Conservation (phyloP, 2,329 filamentous ascomycete genomes). For the Alternaria conjuncta region DNA sequence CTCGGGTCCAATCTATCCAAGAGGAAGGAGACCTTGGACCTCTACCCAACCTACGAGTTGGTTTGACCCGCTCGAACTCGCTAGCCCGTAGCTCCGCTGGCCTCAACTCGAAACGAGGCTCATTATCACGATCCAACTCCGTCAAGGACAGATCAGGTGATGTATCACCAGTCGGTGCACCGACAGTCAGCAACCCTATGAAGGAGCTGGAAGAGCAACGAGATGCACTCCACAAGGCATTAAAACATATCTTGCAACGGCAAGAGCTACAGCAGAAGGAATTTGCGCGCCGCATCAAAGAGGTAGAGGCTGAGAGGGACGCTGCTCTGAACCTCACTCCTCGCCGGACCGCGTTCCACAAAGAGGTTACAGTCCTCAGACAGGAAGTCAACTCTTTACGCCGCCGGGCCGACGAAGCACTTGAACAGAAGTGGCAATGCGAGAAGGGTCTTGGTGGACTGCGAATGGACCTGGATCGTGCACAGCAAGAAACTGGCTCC, state of each 20-base stretch:
- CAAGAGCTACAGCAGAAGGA: constrained; percentile 85
- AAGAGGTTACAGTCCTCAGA: constrained; percentile 78
- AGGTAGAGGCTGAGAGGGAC: constrained; percentile 79
- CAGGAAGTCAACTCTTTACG: constrained; percentile 85
- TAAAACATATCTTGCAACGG: constrained; percentile 83
- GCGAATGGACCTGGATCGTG: constrained; percentile 96
- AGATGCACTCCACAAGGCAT: constrained; percentile 85
- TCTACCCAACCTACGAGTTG: constrained; percentile 47
- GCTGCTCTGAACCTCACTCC: constrained; percentile 72
- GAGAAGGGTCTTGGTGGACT: constrained; percentile 87
- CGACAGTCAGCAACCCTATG: constrained; percentile 53
- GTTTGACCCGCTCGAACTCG: constrained; percentile 71
- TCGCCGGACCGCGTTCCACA: constrained; percentile 79
- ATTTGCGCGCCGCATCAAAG: constrained; percentile 78
- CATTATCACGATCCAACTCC: constrained; percentile 60
- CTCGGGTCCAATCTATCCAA: constrained; percentile 65
- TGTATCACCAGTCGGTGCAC: constrained; percentile 64
- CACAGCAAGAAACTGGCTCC: constrained; percentile 89
- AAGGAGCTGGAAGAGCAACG: constrained; percentile 94
- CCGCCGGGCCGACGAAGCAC: constrained; percentile 86
- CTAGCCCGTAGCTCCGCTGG: constrained; percentile 62
- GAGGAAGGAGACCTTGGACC: constrained; percentile 60
- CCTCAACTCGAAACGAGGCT: constrained; percentile 50
- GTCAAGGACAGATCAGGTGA: constrained; percentile 46
- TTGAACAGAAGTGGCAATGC: constrained; percentile 95